phyloP scores from a whole-genome alignment of 106 monocot genomes.

The Acorus gramineus region DNA sequence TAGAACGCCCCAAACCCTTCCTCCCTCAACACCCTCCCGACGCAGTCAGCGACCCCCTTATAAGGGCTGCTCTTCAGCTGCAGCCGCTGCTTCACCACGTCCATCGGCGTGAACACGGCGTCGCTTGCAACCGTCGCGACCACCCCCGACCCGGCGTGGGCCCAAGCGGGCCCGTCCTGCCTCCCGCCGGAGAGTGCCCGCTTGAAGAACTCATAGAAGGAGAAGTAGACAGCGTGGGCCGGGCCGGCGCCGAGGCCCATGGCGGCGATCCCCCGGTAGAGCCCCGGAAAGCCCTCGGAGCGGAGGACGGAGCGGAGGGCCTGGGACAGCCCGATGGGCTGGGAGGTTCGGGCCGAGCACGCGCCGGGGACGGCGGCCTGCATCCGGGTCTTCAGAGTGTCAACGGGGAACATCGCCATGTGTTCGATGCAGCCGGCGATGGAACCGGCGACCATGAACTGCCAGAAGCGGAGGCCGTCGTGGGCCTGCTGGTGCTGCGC shows the following conservation, averaged over 20 bases:
- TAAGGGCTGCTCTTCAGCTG: slow-evolving; percentile 81
- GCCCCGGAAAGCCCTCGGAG: slow-evolving; percentile 40
- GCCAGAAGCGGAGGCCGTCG: slow-evolving; percentile 78
- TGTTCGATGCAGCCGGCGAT: slow-evolving; percentile 88
- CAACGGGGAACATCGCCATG: slow-evolving; percentile 96
- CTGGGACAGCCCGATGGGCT: slow-evolving; percentile 28
- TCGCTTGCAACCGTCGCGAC: slow-evolving; percentile 80
- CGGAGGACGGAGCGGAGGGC: slow-evolving; percentile 26
- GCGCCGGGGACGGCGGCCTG: slow-evolving; percentile 30
- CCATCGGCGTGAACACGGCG: slow-evolving; percentile 92
- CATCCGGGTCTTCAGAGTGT: slow-evolving; percentile 89
- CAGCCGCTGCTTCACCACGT: slow-evolving; percentile 91
- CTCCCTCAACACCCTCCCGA: slow-evolving; percentile 54
- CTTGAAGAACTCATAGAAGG: slow-evolving; percentile 78
- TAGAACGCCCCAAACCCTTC: slow-evolving; percentile 75
- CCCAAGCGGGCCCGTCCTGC: slow-evolving; percentile 19
- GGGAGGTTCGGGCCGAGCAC: slow-evolving; percentile 3
- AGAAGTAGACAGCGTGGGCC: slow-evolving; percentile 94
- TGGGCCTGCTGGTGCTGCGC: slow-evolving; percentile 12
- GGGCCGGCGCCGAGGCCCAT: slow-evolving; percentile 92
- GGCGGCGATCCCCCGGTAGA: slow-evolving; percentile 84
- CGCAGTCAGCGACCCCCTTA: slow-evolving; percentile 65
- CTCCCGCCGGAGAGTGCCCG: slow-evolving; percentile 30
- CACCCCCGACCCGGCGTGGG: slow-evolving; percentile 71
- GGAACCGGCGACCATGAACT: slow-evolving; percentile 88